A percentile compares a stretch with the other conserved stretches of the same genome.
phyloP scores from a whole-genome alignment of 208 protist species.

The Trypanosoma grayi region DNA sequence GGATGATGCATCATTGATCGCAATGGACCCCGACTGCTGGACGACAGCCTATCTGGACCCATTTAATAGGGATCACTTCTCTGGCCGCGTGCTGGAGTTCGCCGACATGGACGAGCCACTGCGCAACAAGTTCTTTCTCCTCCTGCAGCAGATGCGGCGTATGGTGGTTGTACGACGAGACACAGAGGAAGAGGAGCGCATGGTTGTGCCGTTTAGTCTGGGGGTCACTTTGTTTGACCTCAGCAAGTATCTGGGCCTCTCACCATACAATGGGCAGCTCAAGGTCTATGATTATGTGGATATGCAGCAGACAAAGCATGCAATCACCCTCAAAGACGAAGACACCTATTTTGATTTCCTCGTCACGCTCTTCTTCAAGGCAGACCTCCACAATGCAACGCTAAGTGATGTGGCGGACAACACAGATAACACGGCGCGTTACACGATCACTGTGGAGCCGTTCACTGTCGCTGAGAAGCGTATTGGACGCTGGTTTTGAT shows the following conservation, averaged over 20 bases:
- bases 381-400: conserved; percentile 58
- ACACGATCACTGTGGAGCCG: conserved; percentile 80
- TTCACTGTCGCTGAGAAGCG: conserved; percentile 59
- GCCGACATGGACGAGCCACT: conserved; percentile 44
- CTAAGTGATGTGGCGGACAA: conserved; percentile 65
- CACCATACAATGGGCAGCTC: conserved; percentile 76
- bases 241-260: conserved; percentile 51
- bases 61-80: conserved; percentile 82
- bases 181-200: conserved; percentile 30
- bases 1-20: conserved; percentile 77
- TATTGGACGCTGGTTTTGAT: conserved; percentile 75
- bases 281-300: conserved; percentile 86
- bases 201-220: conserved; percentile 55
- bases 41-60: conserved; percentile 69
- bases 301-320: conserved; percentile 40
- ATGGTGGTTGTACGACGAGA: conserved; percentile 71
- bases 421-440: conserved; percentile 71
- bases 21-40: conserved; percentile 80
- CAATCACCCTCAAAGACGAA: conserved; percentile 71
- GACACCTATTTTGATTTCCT: conserved; percentile 86
- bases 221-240: conserved; percentile 80
- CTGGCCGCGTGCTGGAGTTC: conserved; percentile 86
- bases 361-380: conserved; percentile 68
- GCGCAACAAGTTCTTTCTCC: conserved; percentile 54
- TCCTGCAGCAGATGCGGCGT: conserved; percentile 82